A percentile compares a stretch with the other conserved stretches of the same genome.
These are phyloP conservation scores for Pleurotus tuoliensis DNA, from an alignment of 768 basidiomycete species.

Conservation along the genomic window DNA sequence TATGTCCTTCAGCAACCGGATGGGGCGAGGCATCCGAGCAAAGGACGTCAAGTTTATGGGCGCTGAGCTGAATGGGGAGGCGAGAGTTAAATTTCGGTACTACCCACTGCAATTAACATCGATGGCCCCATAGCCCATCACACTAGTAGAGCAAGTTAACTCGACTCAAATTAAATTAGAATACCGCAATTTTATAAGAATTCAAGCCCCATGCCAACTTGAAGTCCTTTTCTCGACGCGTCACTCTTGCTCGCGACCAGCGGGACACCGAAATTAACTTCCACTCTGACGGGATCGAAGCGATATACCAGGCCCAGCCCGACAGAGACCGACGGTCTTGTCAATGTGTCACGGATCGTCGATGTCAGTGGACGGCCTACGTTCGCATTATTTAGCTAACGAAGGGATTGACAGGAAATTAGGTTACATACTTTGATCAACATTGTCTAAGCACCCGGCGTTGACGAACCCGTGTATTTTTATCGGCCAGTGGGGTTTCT, in stretches of 20 bases:
- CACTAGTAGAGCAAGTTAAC: too few species aligned
- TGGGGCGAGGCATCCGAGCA: too few species aligned
- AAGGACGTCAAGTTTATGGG: too few species aligned
- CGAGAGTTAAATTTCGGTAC: too few species aligned
- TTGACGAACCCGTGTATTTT: conserved; percentile 82
- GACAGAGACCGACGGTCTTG: conserved; percentile 67
- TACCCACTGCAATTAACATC: too few species aligned
- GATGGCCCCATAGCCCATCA: too few species aligned
- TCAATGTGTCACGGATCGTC: conserved; percentile 36
- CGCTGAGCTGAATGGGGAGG: too few species aligned
- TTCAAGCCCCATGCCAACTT: conserved; percentile 78
- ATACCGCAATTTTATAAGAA: conserved; percentile 45
- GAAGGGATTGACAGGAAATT: too few species aligned
- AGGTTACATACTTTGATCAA: conserved; percentile 48
- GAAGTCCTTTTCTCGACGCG: conserved; percentile 63
- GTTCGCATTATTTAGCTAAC: too few species aligned
- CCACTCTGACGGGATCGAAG: conserved; percentile 80
- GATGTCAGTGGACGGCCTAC: conserved; percentile 34
- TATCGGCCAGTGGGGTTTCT: conserved; percentile 77
- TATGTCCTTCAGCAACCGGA: too few species aligned
- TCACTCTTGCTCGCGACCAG: conserved; percentile 67
- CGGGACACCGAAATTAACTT: conserved; percentile 86
- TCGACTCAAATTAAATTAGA: background rate
- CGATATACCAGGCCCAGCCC: conserved; percentile 83
- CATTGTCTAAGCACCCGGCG: conserved; percentile 65